These are phyloP conservation scores for Rhizoclosmatium globosum DNA, from an alignment of 192 early-diverging fungal species.

Conservation along the genomic window DNA sequence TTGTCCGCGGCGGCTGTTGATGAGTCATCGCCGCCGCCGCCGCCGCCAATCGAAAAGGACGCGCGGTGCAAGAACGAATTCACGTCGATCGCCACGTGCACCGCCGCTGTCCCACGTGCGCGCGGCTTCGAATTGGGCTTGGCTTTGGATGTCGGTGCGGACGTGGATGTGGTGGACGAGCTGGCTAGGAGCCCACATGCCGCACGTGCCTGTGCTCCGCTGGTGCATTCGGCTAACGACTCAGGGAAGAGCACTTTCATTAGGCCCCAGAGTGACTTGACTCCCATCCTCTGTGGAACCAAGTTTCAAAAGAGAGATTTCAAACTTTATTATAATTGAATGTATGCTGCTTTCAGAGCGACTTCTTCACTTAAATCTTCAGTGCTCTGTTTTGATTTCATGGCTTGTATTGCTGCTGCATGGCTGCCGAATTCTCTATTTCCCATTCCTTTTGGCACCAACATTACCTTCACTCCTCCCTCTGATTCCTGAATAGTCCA, in stretches of 20 bases:
- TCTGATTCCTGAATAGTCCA: no score
- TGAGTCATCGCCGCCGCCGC: neutral
- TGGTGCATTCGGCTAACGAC: neutral
- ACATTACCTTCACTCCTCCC: no score
- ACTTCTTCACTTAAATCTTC: no score
- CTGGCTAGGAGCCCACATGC: neutral
- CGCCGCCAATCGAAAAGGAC: neutral
- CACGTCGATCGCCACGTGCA: constrained; percentile 4
- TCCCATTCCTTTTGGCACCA: no score
- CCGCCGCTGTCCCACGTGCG: neutral
- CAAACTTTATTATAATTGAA: no score
- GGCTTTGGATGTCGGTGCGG: neutral
- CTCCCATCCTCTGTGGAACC: constrained; percentile 5
- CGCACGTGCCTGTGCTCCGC: neutral
- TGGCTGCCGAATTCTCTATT: no score
- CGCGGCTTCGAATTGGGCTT: neutral
- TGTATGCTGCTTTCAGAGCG: no score
- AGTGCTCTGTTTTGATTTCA: no score
- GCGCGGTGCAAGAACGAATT: constrained; percentile 16
- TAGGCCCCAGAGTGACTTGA: constrained; percentile 30
- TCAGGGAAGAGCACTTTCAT: constrained; percentile 1
- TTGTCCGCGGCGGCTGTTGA: neutral
- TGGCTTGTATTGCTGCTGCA: no score
- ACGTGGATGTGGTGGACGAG: neutral
- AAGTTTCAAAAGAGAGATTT: no score